Percentiles rank a stretch among this genome's conserved stretches.
phyloP scores from a whole-genome alignment of 2,329 filamentous ascomycete species.

The Cladosporium sp. region DNA sequence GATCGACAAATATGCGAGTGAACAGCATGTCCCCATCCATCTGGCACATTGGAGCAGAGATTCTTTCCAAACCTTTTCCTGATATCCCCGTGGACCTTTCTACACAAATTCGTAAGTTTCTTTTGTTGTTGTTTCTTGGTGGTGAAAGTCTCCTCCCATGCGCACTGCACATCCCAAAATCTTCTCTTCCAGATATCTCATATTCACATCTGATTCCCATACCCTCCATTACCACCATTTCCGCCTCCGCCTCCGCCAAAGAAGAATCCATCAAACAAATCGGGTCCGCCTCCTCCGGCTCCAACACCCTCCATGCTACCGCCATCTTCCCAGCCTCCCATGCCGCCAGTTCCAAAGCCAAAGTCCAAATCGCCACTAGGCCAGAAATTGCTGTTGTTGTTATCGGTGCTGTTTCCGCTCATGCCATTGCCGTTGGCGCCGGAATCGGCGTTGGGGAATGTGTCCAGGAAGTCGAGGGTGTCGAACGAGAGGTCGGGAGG shows the following conservation, averaged over 20 bases:
- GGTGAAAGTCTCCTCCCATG: not conserved
- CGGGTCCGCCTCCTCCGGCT: slow-evolving; percentile 40
- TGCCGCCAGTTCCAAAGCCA: slow-evolving; percentile 31
- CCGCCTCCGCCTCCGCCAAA: slow-evolving; percentile 54
- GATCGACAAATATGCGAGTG: too few species aligned
- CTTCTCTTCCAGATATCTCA: not conserved
- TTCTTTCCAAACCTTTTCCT: not conserved
- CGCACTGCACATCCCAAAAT: not conserved
- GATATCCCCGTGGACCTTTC: not conserved
- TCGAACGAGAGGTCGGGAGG: slow-evolving; percentile 35
- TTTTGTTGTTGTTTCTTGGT: not conserved
- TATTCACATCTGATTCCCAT: not conserved
- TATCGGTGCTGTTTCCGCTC: not conserved
- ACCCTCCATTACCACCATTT: slow-evolving; percentile 34
- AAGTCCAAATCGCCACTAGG: slow-evolving; percentile 15
- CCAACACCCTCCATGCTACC: slow-evolving; percentile 16
- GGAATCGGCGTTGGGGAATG: slow-evolving; percentile 40
- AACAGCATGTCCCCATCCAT: not conserved
- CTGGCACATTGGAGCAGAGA: not conserved
- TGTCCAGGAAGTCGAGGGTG: slow-evolving; percentile 57
- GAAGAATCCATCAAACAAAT: slow-evolving; percentile 70
- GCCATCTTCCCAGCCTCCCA: slow-evolving; percentile 54
- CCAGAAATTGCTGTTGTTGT: slow-evolving; percentile 9
- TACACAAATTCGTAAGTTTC: too few species aligned
- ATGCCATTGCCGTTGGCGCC: not conserved